These are phyloP conservation scores for Acacia pycnantha DNA, from an alignment of 331 rosid species.

Conservation along the genomic window DNA sequence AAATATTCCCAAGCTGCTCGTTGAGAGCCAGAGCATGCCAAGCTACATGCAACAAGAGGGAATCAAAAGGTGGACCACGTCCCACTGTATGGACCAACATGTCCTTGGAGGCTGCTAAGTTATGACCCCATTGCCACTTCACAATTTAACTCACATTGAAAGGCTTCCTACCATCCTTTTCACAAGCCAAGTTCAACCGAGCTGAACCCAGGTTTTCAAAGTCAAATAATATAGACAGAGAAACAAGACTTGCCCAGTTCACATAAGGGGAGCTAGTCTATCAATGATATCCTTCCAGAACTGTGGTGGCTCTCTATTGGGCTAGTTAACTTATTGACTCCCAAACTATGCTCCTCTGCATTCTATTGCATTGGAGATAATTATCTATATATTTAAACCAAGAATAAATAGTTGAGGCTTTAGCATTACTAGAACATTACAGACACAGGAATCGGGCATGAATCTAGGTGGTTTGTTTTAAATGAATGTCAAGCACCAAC, in stretches of 20 bases:
- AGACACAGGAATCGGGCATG: neutral
- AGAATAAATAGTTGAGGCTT: neutral
- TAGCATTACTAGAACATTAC: neutral
- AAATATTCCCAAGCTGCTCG: slow-evolving; percentile 26
- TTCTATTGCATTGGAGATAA: neutral
- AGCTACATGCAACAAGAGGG: slow-evolving; percentile 4
- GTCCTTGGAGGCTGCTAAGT: slow-evolving; percentile 2
- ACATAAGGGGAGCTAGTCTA: neutral
- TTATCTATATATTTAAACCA: neutral
- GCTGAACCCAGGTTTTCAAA: neutral
- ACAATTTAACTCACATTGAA: slow-evolving; percentile 28
- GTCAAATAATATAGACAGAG: neutral
- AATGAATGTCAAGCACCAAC: neutral
- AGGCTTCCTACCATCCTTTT: neutral
- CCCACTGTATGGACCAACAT: slow-evolving; percentile 9
- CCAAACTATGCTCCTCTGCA: neutral
- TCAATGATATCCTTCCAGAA: neutral
- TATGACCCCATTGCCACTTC: slow-evolving; percentile 17
- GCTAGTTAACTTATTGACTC: neutral
- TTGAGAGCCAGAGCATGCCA: slow-evolving; percentile 11
- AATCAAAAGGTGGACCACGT: slow-evolving; percentile 23
- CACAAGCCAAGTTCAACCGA: neutral
- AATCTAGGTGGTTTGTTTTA: neutral
- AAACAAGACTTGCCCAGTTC: neutral
- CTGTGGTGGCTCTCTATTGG: neutral